Evolutionary conservation across 371 early-diverging fungal species (phyloP), one percentile per base, ranked within the genome.

Genomic region (Apophysomyces trapeziformis): DNA sequence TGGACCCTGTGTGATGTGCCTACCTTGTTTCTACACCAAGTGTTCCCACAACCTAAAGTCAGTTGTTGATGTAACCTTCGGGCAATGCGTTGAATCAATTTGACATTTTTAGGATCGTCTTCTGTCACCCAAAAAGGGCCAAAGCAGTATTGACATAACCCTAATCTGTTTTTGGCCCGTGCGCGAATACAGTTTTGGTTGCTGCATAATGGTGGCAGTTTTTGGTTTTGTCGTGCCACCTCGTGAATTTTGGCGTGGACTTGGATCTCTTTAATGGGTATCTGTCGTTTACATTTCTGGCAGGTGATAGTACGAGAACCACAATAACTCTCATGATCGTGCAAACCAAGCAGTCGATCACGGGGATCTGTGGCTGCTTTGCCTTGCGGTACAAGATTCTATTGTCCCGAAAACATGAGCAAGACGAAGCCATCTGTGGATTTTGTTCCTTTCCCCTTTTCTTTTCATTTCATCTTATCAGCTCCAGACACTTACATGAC

Each of bases 231-330:
- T 32, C 87, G 82, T 62, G 84, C 82, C 13, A 84, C 75, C 57
- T 90, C 89, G 72, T 96, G 96, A 39, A 92, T 72, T 60, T 85
- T 83, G 39, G 87, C 87, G 70, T 94, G 93, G 0, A 88, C 80
- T 57, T 82, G 84, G 1, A 93, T 88, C 60, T 94, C 91, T 76
- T 93, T 93, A 68, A 96, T 87, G 37, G 88, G 86, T 41, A 95
- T 91, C 36, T 86, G 80, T 37, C 81, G 73, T 1, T 79, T 71
- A 70, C 96, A 96, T 70, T 91, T 90, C 44, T 83, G 84, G 68
- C 95, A 96, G 32, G 78, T 75, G 45, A 95, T 93, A 0, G 96
- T 94, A 14, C 95, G 83, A 38, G 86, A 88, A 16, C 96, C 95
- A 66, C 96, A 96, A 47, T 91, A 90, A 58, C 90, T 86, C 71